phyloP scores from a whole-genome alignment of 1,284 basidiomycete genomes.

The Ceratobasidium sp. region DNA sequence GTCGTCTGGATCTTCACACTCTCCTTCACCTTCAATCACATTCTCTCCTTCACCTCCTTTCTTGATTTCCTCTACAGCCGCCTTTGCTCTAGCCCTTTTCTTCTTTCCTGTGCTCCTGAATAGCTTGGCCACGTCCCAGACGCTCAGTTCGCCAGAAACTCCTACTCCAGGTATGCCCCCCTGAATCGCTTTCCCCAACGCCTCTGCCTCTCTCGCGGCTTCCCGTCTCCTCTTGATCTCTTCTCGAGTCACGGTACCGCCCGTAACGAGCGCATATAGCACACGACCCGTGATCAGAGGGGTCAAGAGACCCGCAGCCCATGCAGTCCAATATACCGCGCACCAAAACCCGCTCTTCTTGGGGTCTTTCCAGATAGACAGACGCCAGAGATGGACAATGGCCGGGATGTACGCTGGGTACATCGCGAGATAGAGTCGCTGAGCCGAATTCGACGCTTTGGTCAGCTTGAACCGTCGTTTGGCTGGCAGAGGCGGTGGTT shows the following conservation, averaged over 20 bases:
- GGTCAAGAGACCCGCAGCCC: slow-evolving; percentile 54
- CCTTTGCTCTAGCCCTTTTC: slow-evolving; percentile 43
- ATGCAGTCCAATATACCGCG: slow-evolving; percentile 49
- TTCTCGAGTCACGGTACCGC: slow-evolving; percentile 24
- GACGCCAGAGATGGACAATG: slow-evolving; percentile 51
- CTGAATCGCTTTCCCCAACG: slow-evolving; percentile 63
- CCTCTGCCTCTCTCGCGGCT: slow-evolving; percentile 47
- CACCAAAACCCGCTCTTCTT: slow-evolving; percentile 60
- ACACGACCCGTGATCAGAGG: slow-evolving; percentile 12
- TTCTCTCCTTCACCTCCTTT: slow-evolving; percentile 45
- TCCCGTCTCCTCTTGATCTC: slow-evolving; percentile 17
- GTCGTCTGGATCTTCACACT: slow-evolving; percentile 50
- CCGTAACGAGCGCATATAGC: slow-evolving; percentile 2
- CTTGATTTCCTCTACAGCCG: slow-evolving; percentile 47
- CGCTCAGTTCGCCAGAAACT: slow-evolving; percentile 5
- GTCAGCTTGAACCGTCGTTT: slow-evolving; percentile 32
- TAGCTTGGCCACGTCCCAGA: slow-evolving; percentile 18
- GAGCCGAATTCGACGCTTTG: background rate
- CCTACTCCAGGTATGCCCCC: slow-evolving; percentile 20
- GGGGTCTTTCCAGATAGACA: slow-evolving; percentile 65
- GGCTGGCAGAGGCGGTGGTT: background rate
- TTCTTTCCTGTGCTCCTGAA: slow-evolving; percentile 17
- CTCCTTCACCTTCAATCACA: slow-evolving; percentile 11
- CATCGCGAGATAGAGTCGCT: slow-evolving; percentile 45
- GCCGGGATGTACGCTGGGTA: slow-evolving; percentile 61